Evolutionary conservation across 805 yeast genomes (phyloP).

Genomic region (Ogataea neopini): DNA sequence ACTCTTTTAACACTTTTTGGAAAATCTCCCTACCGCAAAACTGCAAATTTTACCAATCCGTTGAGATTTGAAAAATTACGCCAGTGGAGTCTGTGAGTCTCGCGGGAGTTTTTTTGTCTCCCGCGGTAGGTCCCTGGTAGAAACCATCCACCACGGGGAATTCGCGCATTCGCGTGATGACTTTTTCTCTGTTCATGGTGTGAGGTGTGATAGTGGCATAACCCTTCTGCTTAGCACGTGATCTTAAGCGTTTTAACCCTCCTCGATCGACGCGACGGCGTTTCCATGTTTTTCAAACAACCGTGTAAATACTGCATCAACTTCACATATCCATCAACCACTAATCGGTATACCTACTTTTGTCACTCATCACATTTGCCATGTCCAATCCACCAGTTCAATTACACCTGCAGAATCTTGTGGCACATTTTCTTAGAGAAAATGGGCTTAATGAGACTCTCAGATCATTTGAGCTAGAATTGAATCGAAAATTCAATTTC

Average conservation of each 20-base stretch:
- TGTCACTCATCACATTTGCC: not conserved
- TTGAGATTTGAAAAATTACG: conserved; percentile 11
- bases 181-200: too few relatives aligned
- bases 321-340: too few relatives aligned
- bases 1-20: conserved; percentile 7
- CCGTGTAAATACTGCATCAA: too few relatives aligned
- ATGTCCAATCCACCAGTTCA: not conserved
- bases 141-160: not conserved
- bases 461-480: conserved; percentile 47
- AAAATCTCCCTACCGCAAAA: conserved; percentile 5
- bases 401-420: conserved; percentile 33
- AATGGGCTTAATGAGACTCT: conserved; percentile 50
- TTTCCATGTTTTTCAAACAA: too few relatives aligned
- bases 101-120: not conserved
- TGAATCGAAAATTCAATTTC: conserved; percentile 35
- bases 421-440: conserved; percentile 61
- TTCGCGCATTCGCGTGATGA: not conserved
- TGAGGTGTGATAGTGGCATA: too few relatives aligned
- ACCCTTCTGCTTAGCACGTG: conserved; percentile 1
- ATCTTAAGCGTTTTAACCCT: too few relatives aligned
- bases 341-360: not conserved
- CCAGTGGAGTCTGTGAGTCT: not conserved
- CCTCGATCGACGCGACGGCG: conserved; percentile 1
- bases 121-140: not conserved
- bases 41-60: conserved; percentile 9